Evolutionary conservation across 208 protist genomes (phyloP).

Genomic region (Trypanosoma theileri): DNA sequence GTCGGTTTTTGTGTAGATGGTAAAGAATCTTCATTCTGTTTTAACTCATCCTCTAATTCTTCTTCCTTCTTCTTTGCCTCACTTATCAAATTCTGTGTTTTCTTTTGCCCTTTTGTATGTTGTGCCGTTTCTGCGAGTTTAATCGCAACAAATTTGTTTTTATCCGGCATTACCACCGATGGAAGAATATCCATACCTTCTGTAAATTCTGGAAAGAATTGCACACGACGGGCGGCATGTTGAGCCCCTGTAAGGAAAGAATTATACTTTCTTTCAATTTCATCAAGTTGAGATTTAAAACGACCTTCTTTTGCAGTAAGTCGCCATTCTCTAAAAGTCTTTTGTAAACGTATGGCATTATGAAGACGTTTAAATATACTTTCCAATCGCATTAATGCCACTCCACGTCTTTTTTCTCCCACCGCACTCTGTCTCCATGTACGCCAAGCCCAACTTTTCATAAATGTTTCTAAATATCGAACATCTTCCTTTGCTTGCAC

Average conservation of each 20-base stretch:
- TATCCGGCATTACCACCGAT: constrained; percentile 4
- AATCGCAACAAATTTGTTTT: constrained; percentile 44
- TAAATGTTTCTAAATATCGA: constrained; percentile 56
- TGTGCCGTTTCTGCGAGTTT: constrained; percentile 50
- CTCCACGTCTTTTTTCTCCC: constrained; percentile 18
- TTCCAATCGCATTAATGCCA: constrained; percentile 15
- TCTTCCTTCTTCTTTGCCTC: neutral
- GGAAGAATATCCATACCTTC: neutral
- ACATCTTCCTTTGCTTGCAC: constrained; percentile 54
- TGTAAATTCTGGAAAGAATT: constrained; percentile 29
- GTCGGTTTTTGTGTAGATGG: neutral
- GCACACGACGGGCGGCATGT: constrained; percentile 35
- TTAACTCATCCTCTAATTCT: neutral
- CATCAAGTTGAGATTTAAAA: constrained; percentile 23
- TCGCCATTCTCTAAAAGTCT: constrained; percentile 58
- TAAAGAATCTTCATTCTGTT: neutral
- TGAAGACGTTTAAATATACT: constrained; percentile 33
- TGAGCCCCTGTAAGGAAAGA: constrained; percentile 48
- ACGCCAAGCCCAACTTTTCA: constrained; percentile 72
- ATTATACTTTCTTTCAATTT: constrained; percentile 52
- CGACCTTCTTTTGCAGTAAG: constrained; percentile 32
- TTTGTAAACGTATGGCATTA: constrained; percentile 32
- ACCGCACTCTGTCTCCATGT: constrained; percentile 56
- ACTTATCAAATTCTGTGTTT: neutral
- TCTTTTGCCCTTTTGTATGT: constrained; percentile 30